These are phyloP conservation scores for Phytophthora melonis DNA, from an alignment of 352 stramenopile species.

Conservation along the genomic window DNA sequence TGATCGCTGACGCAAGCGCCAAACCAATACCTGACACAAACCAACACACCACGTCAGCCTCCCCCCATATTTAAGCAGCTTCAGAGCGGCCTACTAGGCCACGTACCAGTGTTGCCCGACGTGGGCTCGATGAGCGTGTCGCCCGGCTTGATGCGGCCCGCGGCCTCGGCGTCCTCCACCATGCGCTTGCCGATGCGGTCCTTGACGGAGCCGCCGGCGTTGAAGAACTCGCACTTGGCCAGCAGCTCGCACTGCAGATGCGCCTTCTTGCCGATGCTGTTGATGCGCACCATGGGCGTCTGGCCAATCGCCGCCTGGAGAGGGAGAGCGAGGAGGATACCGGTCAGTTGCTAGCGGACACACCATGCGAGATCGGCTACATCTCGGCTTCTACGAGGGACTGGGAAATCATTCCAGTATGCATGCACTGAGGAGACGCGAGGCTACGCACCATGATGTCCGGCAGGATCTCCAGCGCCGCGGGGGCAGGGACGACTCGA, in stretches of 20 bases:
- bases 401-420: background rate
- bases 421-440: background rate
- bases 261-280: conserved; percentile 87
- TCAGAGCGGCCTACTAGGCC: background rate
- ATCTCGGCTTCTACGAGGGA: background rate
- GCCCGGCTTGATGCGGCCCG: conserved; percentile 93
- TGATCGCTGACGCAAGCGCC: conserved; percentile 95
- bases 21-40: conserved; percentile 90
- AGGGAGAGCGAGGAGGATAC: background rate
- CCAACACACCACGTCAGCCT: background rate
- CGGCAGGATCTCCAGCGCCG: conserved; percentile 63
- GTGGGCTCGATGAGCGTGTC: conserved; percentile 98
- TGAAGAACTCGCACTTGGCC: conserved; percentile 98
- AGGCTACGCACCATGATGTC: conserved; percentile 56
- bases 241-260: conserved; percentile 92
- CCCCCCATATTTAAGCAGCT: background rate
- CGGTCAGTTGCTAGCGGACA: background rate
- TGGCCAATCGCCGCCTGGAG: conserved; percentile 83
- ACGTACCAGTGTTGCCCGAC: conserved; percentile 95
- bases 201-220: conserved; percentile 93
- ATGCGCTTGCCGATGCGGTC: conserved; percentile 92
- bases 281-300: conserved; percentile 95
- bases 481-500: conserved; percentile 43
- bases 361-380: background rate
- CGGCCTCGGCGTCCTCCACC: conserved; percentile 93